Percentiles rank a stretch among this genome's conserved stretches.
Conservation (phyloP, 768 basidiomycete genomes). For the Lactarius evosmus region DNA sequence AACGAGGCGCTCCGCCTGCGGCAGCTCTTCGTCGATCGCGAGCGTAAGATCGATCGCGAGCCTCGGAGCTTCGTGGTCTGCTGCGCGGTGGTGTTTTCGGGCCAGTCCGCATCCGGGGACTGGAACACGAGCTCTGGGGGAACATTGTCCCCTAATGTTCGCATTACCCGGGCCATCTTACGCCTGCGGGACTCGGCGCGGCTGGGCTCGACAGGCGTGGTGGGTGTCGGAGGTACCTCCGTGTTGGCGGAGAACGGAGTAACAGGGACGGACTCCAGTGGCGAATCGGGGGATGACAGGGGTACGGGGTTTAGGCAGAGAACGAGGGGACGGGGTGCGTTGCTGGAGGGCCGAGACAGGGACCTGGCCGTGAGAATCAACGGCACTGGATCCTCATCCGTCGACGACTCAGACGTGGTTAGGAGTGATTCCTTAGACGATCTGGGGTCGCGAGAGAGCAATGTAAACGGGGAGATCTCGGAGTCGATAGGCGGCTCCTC, state of each 20-base stretch:
- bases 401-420: slow-evolving; percentile 28
- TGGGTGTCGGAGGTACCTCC: slow-evolving; percentile 2
- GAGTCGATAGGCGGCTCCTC: neutral
- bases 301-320: slow-evolving; percentile 35
- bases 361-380: slow-evolving; percentile 22
- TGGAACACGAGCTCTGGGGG: slow-evolving; percentile 34
- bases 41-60: neutral
- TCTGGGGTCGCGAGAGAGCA: slow-evolving; percentile 21
- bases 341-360: slow-evolving; percentile 18
- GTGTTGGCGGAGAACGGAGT: slow-evolving; percentile 1
- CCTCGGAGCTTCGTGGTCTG: neutral
- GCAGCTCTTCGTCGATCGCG: neutral
- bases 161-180: slow-evolving; percentile 29
- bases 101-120: neutral
- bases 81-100: neutral
- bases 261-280: slow-evolving; percentile 41
- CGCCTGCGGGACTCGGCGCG: slow-evolving; percentile 21
- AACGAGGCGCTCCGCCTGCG: slow-evolving; percentile 23
- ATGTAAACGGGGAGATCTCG: neutral
- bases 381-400: slow-evolving; percentile 29
- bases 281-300: slow-evolving; percentile 31
- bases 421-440: slow-evolving; percentile 31
- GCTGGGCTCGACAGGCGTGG: slow-evolving; percentile 15
- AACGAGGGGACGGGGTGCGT: slow-evolving; percentile 34
- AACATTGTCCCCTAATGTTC: slow-evolving; percentile 34